Base-by-base conservation (phyloP, 2,329 filamentous ascomycete species). In the Aspergillus ruber region DNA sequence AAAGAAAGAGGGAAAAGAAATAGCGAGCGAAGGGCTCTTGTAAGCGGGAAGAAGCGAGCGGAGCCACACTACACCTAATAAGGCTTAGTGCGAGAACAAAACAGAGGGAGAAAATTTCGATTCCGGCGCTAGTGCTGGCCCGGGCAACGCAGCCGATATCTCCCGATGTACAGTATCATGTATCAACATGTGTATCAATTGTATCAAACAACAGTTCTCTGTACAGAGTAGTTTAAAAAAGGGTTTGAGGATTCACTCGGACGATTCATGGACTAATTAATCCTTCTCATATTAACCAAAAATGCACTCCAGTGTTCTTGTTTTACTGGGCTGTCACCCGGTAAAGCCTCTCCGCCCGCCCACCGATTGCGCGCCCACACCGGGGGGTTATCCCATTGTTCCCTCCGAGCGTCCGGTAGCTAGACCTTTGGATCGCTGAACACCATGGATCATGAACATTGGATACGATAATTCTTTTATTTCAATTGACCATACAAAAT, bases 1-100 rank as follows among this genome's bases (percentile, higher is more conserved):
- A 68, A 67, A 56, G 61, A 62, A 58, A 60, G 62, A 58, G 57
- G 56, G 54, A 58, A 62, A 57, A 66, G 66, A 66, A 65, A 64
- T 60, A 66, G 55, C 54, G 54, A 60, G 53, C 45, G 48, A 56
- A 59, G 57, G 56, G 54, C 63, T 65, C 60, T 65, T 63, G 61
- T 64, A 64, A 63, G 59, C 59, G 57, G 63, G 58, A 63, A 60
- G 59, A 65, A 65, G 62, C 63, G 62, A 64, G 55, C 55, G 54
- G 54, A 57, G 62, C 50, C 61, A 54, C 58, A 61, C 63, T 39
- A 39, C 15, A 18, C 36, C 36, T 1, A 12, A 39, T 10, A 3
- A 10, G 36, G 36, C 18, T 42, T 42, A 42, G 40, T 27, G 15
- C 15, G 35, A 38, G 40, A 13, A 42, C 25, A 52, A 50, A 51